Evolutionary conservation across 1,284 basidiomycete genomes (phyloP), one percentile per base, ranked within the genome.

Genomic region (Trichosporon sp.): DNA sequence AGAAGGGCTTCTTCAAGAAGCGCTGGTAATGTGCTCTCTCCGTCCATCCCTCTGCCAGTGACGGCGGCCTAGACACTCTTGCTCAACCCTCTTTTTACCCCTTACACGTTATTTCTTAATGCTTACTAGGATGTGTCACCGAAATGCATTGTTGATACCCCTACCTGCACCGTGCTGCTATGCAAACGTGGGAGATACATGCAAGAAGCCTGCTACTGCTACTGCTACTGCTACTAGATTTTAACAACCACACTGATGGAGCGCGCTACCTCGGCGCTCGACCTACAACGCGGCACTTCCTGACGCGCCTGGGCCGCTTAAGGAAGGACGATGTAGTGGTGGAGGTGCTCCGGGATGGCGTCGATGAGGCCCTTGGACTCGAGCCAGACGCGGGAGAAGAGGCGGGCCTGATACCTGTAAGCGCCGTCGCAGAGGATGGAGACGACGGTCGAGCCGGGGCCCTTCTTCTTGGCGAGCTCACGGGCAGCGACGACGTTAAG

Each of bases 311-410:
- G 11, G 16, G 16, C 16, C 36, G 36, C 56, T 69, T 71, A 84
- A 6, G 81, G 81, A 19, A 99, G 82, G 31, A 97, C 91, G 73
- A 89, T 87, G 77, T 99, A 99, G 92, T 81, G 88, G 49, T 74
- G 89, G 69, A 99, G 80, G 71, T 91, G 85, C 60, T 86, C 83
- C 3, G 96, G 95, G 73, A 99, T 92, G 23, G 89, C 88, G 37
- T 85, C 82, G 63, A 86, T 84, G 58, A 99, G 83, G 1, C 85
- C 87, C 79, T 99, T 99, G 58, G 85, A 84, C 77, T 89, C 83
- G 62, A 99, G 82, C 96, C 96, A 99, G 71, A 87, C 87, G 78
- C 90, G 90, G n/a, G 92, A 96, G 83, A 98, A 98, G 52, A 99
- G 83, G 11, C 96, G 85, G 64, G 90, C 93, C 82, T 99, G 96